Evolutionary conservation across 202 grass and related monocot species (phyloP).

Genomic region (Setaria italica): DNA sequence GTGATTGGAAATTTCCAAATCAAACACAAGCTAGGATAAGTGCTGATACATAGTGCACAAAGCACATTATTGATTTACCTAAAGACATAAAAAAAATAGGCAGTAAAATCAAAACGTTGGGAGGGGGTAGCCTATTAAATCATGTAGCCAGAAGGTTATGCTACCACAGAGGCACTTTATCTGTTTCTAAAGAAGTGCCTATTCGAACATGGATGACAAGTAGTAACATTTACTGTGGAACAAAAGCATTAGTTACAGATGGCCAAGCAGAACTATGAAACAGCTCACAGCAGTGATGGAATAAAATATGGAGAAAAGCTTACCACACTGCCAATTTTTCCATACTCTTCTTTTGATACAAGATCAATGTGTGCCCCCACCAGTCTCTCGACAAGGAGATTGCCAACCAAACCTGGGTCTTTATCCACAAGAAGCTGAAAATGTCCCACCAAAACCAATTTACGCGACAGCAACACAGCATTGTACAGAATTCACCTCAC

Average conservation of each 20-base stretch:
- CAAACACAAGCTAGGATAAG: neutral
- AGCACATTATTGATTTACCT: neutral
- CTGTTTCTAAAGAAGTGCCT: neutral
- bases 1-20: conserved; percentile 12
- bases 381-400: conserved; percentile 93
- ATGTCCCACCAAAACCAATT: conserved; percentile 35
- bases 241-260: conserved; percentile 25
- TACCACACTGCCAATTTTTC: conserved; percentile 91
- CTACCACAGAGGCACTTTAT: neutral
- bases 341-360: conserved; percentile 93
- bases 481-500: neutral
- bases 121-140: neutral
- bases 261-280: neutral
- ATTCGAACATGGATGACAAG: neutral
- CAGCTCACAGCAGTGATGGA: neutral
- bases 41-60: neutral
- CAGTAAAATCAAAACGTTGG: neutral
- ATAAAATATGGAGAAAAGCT: conserved; percentile 12
- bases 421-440: conserved; percentile 81
- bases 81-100: neutral
- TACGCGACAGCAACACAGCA: neutral
- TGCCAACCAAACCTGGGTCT: conserved; percentile 90
- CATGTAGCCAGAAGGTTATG: neutral
- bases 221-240: neutral
- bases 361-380: conserved; percentile 89